Evolutionary conservation across 306 rosid species (phyloP).

Genomic region (Lathyrus tuberosus): DNA sequence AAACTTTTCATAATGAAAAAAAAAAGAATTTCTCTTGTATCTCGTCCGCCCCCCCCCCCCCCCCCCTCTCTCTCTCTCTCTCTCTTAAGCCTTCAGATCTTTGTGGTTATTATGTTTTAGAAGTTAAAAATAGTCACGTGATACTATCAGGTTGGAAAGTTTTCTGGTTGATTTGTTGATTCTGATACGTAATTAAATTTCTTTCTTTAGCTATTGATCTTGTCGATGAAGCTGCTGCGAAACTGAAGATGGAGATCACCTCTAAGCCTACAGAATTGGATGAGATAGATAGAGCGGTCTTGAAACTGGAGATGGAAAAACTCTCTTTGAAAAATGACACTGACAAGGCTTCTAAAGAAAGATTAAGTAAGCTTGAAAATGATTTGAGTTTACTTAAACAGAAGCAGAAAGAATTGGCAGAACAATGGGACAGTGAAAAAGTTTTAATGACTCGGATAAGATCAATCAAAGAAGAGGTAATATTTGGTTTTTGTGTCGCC

Average conservation of each 20-base stretch:
- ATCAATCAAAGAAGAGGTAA: constrained; percentile 94
- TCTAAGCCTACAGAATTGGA: constrained; percentile 96
- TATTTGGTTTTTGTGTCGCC: constrained; percentile 27
- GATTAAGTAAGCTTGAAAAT: constrained; percentile 79
- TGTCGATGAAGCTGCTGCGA: constrained; percentile 98
- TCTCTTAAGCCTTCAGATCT: not conserved
- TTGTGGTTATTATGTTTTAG: constrained; percentile 14
- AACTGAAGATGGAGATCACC: constrained; percentile 95
- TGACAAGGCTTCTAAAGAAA: constrained; percentile 92
- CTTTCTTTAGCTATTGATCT: constrained; percentile 84
- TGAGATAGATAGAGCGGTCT: constrained; percentile 82
- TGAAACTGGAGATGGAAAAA: constrained; percentile 97
- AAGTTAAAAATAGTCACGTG: constrained; percentile 5
- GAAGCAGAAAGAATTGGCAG: constrained; percentile 76
- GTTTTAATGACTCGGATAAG: constrained; percentile 74
- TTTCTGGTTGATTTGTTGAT: constrained; percentile 25
- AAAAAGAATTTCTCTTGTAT: not conserved
- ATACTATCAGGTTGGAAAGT: not conserved
- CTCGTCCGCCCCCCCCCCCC: no score
- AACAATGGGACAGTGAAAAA: constrained; percentile 91
- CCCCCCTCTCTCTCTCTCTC: no score
- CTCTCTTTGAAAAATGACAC: constrained; percentile 87
- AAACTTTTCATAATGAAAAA: not conserved
- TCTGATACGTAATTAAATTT: constrained; percentile 24
- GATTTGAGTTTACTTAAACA: constrained; percentile 76